Evolutionary conservation across 2,329 filamentous ascomycete species (phyloP).

Genomic region (Didymella exigua): DNA sequence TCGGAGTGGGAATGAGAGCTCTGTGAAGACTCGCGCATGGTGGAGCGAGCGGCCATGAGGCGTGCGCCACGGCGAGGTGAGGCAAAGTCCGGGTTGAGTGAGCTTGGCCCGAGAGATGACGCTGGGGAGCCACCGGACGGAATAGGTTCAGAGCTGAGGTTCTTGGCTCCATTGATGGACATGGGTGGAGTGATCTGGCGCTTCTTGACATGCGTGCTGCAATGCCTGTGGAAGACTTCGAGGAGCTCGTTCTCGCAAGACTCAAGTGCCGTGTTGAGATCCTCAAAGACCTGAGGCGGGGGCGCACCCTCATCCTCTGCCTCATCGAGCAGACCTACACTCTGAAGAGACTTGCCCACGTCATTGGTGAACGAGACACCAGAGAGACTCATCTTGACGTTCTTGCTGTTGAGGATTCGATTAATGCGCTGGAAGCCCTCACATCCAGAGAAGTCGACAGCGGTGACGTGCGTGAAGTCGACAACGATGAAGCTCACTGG

Average conservation of each 20-base stretch:
- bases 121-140: constrained; percentile 30
- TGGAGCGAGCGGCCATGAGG: constrained; percentile 76
- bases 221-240: constrained; percentile 61
- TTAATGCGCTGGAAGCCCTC: constrained; percentile 95
- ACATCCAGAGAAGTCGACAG: constrained; percentile 93
- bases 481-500: constrained; percentile 90
- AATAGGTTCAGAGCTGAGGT: constrained; percentile 18
- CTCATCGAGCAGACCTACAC: constrained; percentile 80
- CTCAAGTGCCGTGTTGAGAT: constrained; percentile 91
- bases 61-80: constrained; percentile 83
- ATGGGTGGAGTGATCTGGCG: constrained; percentile 46
- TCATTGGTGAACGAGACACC: constrained; percentile 77
- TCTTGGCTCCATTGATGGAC: constrained; percentile 34
- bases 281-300: constrained; percentile 72
- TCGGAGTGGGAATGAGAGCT: constrained; percentile 11
- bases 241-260: constrained; percentile 94
- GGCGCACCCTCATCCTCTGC: constrained; percentile 68
- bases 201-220: constrained; percentile 43
- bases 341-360: constrained; percentile 77
- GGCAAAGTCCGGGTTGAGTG: constrained; percentile 63
- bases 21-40: constrained; percentile 63
- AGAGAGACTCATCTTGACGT: constrained; percentile 81
- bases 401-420: constrained; percentile 76
- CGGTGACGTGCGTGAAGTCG: constrained; percentile 87
- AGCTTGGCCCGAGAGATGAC: constrained; percentile 34